phyloP scores from a whole-genome alignment of 2,329 filamentous ascomycete species.

The Stagonosporopsis cucurbitacearum region DNA sequence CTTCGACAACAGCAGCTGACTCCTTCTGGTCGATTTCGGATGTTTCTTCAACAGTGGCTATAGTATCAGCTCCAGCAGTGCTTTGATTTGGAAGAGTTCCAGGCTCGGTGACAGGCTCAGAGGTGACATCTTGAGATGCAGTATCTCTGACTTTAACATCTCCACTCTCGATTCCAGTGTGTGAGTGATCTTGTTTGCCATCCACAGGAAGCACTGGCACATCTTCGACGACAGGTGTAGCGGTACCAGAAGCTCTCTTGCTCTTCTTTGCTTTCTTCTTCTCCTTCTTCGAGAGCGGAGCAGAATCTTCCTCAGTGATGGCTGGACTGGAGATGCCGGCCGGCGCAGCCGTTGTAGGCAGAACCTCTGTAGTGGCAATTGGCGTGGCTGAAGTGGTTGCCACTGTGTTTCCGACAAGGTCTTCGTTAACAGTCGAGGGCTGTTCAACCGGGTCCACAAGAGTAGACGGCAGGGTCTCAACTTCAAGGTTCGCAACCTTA shows the following conservation, averaged over 20 bases:
- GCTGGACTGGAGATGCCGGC: not conserved
- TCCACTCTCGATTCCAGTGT: not conserved
- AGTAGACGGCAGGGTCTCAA: not conserved
- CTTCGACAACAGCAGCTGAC: not conserved
- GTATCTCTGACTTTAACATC: slow-evolving; percentile 8
- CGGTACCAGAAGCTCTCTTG: slow-evolving; percentile 29
- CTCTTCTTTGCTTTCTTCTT: slow-evolving; percentile 42
- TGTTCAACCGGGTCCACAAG: not conserved
- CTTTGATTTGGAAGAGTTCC: not conserved
- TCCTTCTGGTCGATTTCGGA: not conserved
- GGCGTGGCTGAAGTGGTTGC: not conserved
- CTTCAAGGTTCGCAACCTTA: not conserved
- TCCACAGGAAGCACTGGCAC: slow-evolving; percentile 1
- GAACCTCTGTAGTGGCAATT: not conserved
- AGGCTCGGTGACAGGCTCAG: not conserved
- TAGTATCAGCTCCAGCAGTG: not conserved
- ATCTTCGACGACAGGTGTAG: slow-evolving; percentile 21
- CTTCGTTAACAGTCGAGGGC: not conserved
- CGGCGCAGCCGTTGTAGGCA: not conserved
- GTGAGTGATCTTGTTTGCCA: not conserved
- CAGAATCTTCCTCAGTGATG: slow-evolving; percentile 5
- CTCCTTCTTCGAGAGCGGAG: slow-evolving; percentile 31
- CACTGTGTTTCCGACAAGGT: not conserved
- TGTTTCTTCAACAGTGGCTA: not conserved
- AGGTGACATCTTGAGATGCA: not conserved